Evolutionary conservation across 371 early-diverging fungal species (phyloP), one percentile per base, ranked within the genome.

Genomic region (Mortierella sp.): DNA sequence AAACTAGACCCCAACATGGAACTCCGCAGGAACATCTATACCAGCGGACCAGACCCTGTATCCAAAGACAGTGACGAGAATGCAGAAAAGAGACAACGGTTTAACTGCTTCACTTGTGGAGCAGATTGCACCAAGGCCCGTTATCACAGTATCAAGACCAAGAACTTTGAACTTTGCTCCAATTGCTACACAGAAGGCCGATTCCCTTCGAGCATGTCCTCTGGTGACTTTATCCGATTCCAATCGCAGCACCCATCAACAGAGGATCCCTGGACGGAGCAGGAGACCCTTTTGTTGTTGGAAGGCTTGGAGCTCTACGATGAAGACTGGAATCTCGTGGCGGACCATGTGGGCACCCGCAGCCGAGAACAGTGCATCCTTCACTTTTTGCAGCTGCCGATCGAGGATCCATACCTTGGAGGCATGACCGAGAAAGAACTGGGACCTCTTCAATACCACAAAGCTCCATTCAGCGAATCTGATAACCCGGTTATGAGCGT

Each of bases 401-500:
- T 99, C 53, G 95, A 95, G 61, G 98, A 99, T 54, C 92, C 94
- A 14, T 95, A 93, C 69, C 71, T 93, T 21, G 74, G 83, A 52
- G 80, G 71, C 7, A 28, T 47, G 46, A 61, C 43, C 24, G 79
- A 39, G 68, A 44, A 76, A 3, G 81, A 85, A 34, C 49, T 82
- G 45, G 87, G 81, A 16, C 83, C 87, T 1, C 60, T 89, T 22
- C 85, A 86, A 63, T 92, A 84, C 72, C 83, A 92, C 41, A 83
- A 88, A 24, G 79, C 85, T 7, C 94, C 96, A 0, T 90, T 97
- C 78, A 90, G 89, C 48, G 91, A 92, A 52, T 92, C 94, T 0
- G 96, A 97, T 51, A 99, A 99, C 71, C 99, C 99, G 0, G 93
- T 98, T 45, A 92, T 98, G 93, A 91, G 94, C 10, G 90, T 99